phyloP scores from a whole-genome alignment of 83 land plant species.

The Diphasiastrum complanatum region DNA sequence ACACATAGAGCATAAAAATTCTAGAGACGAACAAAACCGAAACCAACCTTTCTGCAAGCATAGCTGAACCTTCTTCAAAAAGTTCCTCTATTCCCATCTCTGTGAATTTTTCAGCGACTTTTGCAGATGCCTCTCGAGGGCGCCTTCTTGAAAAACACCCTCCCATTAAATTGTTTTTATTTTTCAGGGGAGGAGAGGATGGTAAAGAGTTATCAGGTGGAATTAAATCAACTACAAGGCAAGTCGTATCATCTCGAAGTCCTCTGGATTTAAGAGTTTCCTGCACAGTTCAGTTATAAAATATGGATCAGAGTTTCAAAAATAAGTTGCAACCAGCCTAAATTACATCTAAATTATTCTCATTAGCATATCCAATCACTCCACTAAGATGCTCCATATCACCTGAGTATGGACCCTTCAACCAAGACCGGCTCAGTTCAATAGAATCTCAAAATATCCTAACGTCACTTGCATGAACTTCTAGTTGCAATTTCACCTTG shows the following conservation, averaged over 20 bases:
- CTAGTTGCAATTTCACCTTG: slow-evolving; percentile 41
- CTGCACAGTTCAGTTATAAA: slow-evolving; percentile 26
- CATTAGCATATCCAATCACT: no score
- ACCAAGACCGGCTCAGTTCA: no score
- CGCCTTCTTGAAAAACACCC: slow-evolving; percentile 43
- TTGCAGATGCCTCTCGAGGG: slow-evolving; percentile 24
- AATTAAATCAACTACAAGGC: slow-evolving; percentile 86
- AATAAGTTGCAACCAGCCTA: no score
- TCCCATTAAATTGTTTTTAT: slow-evolving; percentile 47
- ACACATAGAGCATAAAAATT: not conserved
- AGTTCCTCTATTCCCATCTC: slow-evolving; percentile 63
- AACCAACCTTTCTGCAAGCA: slow-evolving; percentile 72
- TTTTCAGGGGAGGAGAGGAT: slow-evolving; percentile 46
- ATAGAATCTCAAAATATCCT: no score
- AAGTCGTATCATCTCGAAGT: slow-evolving; percentile 92
- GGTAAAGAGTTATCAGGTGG: slow-evolving; percentile 53
- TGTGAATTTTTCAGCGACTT: slow-evolving; percentile 36
- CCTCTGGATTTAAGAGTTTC: slow-evolving; percentile 82
- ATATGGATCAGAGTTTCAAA: not conserved
- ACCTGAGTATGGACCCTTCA: no score
- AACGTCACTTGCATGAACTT: not conserved
- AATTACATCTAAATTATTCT: no score
- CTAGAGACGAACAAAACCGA: not conserved
- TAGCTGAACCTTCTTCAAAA: slow-evolving; percentile 92
- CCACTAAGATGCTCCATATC: no score